A percentile compares a stretch with the other conserved stretches of the same genome.
These are phyloP conservation scores for Dipodascus geniculatus DNA, from an alignment of 805 yeast genomes.

Conservation along the genomic window DNA sequence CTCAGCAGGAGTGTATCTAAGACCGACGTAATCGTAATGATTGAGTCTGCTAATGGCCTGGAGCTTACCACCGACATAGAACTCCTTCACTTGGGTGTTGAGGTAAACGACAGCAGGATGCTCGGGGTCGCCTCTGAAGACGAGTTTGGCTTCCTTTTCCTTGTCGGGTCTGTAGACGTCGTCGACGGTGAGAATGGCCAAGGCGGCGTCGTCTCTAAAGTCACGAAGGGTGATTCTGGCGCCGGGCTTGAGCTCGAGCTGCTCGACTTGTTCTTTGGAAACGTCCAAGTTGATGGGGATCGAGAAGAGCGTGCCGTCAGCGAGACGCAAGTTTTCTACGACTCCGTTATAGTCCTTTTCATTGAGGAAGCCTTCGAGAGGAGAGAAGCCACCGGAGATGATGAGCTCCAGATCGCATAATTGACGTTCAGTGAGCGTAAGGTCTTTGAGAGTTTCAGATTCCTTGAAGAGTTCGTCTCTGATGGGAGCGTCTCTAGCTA, in stretches of 20 bases:
- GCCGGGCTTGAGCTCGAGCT: conserved; percentile 33
- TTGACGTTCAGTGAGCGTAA: conserved; percentile 69
- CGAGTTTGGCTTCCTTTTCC: conserved; percentile 65
- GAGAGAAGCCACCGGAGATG: conserved; percentile 90
- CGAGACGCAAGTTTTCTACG: conserved; percentile 53
- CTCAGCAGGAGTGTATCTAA: conserved; percentile 84
- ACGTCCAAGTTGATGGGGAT: conserved; percentile 90
- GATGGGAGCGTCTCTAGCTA: conserved; percentile 64
- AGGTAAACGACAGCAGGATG: conserved; percentile 85
- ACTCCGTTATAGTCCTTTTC: conserved; percentile 60
- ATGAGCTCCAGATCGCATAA: conserved; percentile 88
- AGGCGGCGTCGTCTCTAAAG: conserved; percentile 63
- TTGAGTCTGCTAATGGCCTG: conserved; percentile 76
- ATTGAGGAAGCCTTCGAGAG: conserved; percentile 59
- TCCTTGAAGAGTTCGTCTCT: conserved; percentile 47
- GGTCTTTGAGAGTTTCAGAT: conserved; percentile 34
- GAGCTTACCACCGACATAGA: conserved; percentile 77
- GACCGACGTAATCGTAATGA: conserved; percentile 82
- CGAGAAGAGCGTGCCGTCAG: conserved; percentile 75
- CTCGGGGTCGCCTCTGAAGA: conserved; percentile 93
- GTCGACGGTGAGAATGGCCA: conserved; percentile 71
- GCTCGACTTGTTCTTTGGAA: conserved; percentile 35
- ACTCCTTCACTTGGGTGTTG: conserved; percentile 62
- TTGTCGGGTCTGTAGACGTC: conserved; percentile 80
- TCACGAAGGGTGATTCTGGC: conserved; percentile 66